A percentile compares a stretch with the other conserved stretches of the same genome.
Conservation (phyloP, 768 basidiomycete genomes). For the Tricholoma furcatifolium region DNA sequence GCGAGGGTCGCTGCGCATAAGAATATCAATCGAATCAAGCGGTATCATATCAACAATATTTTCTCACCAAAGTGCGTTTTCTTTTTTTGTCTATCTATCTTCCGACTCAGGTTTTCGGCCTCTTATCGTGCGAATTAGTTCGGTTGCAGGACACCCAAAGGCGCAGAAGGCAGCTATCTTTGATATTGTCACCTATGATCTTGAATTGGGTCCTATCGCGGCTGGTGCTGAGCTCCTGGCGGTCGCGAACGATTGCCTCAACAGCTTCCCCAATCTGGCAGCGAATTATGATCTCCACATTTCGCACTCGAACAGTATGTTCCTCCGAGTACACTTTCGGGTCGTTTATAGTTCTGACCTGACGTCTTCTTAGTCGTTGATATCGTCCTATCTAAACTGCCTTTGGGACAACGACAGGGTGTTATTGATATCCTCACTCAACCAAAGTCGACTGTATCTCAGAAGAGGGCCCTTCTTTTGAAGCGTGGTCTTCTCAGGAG, state of each 20-base stretch:
- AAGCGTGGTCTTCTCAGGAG: constrained; percentile 70
- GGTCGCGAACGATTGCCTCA: constrained; percentile 63
- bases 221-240: constrained; percentile 75
- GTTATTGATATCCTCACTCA: constrained; percentile 68
- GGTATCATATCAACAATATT: constrained; percentile 76
- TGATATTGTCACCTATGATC: constrained; percentile 80
- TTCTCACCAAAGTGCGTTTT: constrained; percentile 61
- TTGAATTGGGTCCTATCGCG: constrained; percentile 59
- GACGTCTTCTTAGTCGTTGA: constrained; percentile 58
- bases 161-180: constrained; percentile 73
- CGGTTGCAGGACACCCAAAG: constrained; percentile 72
- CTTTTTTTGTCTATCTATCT: constrained; percentile 13
- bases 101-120: background rate
- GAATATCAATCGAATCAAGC: constrained; percentile 70
- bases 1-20: constrained; percentile 79
- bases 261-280: constrained; percentile 68
- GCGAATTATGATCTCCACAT: constrained; percentile 74
- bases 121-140: constrained; percentile 32
- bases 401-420: constrained; percentile 50
- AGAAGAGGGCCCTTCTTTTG: constrained; percentile 66
- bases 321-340: background rate
- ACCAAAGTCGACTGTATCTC: constrained; percentile 60
- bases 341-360: background rate
- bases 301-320: constrained; percentile 74
- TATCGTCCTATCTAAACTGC: constrained; percentile 57